Percentiles rank a stretch among this genome's conserved stretches.
These are phyloP conservation scores for Phytophthora tentaculata DNA, from an alignment of 352 stramenopile species.

Conservation along the genomic window DNA sequence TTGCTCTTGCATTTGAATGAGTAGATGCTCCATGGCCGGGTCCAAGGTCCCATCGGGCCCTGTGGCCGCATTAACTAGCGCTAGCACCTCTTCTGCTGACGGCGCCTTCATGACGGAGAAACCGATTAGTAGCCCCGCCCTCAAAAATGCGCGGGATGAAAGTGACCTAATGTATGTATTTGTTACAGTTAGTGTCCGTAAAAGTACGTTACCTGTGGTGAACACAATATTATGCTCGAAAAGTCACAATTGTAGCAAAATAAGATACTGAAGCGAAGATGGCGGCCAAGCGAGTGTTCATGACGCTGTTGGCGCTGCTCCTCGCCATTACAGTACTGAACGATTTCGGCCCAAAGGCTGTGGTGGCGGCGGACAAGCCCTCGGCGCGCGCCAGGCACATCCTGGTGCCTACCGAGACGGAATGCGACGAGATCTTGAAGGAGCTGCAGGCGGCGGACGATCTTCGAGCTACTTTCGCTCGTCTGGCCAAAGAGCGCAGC, in stretches of 20 bases:
- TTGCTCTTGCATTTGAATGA: slow-evolving; percentile 61
- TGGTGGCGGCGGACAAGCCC: slow-evolving; percentile 32
- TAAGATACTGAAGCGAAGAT: slow-evolving; percentile 20
- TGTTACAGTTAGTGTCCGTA: not conserved
- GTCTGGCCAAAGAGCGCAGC: slow-evolving; percentile 59
- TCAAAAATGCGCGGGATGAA: slow-evolving; percentile 23
- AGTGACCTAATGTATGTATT: slow-evolving; percentile 5
- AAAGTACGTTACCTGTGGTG: slow-evolving; percentile 3
- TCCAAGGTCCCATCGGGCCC: slow-evolving; percentile 42
- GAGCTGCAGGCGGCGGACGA: slow-evolving; percentile 57
- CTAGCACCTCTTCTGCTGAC: slow-evolving; percentile 62
- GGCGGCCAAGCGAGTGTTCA: slow-evolving; percentile 37
- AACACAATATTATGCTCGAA: slow-evolving; percentile 16
- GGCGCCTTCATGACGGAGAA: slow-evolving; percentile 49
- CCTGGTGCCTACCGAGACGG: slow-evolving; percentile 65
- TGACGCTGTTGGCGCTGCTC: slow-evolving; percentile 41
- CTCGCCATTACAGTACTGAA: slow-evolving; percentile 42
- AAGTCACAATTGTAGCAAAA: slow-evolving; percentile 2
- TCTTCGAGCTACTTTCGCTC: slow-evolving; percentile 52
- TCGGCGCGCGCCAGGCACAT: slow-evolving; percentile 81
- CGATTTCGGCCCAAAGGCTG: slow-evolving; percentile 23
- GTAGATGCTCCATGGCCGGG: slow-evolving; percentile 60
- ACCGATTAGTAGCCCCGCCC: slow-evolving; percentile 33
- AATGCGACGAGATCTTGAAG: slow-evolving; percentile 58
- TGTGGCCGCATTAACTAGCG: slow-evolving; percentile 55